Percentiles rank a stretch among this genome's conserved stretches.
Evolutionary conservation across 768 basidiomycete genomes (phyloP).

Genomic region (Trichaptum fuscoviolaceum): DNA sequence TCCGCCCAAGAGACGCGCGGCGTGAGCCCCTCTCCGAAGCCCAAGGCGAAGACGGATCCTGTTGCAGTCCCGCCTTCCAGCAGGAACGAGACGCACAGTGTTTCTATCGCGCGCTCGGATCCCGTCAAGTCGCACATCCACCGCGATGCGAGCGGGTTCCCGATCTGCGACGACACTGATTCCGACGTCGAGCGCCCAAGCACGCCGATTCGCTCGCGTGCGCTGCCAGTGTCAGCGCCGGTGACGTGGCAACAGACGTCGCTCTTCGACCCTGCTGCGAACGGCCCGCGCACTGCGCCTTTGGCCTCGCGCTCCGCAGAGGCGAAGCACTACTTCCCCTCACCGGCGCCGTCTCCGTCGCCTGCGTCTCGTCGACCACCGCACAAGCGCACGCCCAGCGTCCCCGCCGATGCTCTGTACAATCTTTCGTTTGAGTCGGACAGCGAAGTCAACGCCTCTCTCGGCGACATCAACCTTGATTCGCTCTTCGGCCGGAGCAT

Average conservation of each 20-base stretch:
- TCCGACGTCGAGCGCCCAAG: conserved; percentile 40
- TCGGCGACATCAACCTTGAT: conserved; percentile 24
- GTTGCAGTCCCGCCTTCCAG: conserved; percentile 15
- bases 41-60: conserved; percentile 30
- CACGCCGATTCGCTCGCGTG: conserved; percentile 45
- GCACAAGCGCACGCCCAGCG: conserved; percentile 62
- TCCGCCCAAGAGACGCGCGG: background rate
- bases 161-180: conserved; percentile 71
- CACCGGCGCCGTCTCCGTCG: conserved; percentile 30
- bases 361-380: conserved; percentile 28
- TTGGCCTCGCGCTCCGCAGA: conserved; percentile 26
- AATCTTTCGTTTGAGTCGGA: conserved; percentile 72
- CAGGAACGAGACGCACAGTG: conserved; percentile 23
- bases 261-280: conserved; percentile 24
- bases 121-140: conserved; percentile 20
- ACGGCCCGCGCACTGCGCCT: conserved; percentile 46
- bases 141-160: conserved; percentile 38
- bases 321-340: conserved; percentile 36
- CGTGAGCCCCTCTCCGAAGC: background rate
- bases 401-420: conserved; percentile 49
- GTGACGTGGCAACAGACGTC: conserved; percentile 28
- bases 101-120: conserved; percentile 20
- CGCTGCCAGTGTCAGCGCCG: background rate
- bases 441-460: conserved; percentile 23
- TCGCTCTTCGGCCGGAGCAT: conserved; percentile 25